phyloP scores from a whole-genome alignment of 352 stramenopile species.

The Phytophthora europaea region DNA sequence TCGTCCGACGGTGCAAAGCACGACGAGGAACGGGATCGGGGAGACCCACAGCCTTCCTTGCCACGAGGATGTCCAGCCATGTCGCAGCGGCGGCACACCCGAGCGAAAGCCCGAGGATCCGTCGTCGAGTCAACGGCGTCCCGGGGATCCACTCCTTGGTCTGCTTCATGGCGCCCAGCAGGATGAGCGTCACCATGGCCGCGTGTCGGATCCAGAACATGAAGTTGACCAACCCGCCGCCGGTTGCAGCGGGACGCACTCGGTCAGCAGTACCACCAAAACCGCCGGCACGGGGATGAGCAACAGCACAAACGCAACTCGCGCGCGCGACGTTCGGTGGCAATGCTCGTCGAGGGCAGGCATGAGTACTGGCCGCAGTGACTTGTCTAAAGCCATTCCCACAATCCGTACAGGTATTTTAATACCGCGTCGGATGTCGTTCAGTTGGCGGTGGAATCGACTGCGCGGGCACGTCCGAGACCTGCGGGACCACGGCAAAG shows the following conservation, averaged over 20 bases:
- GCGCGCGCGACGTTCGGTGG: constrained; percentile 12
- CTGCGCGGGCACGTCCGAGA: background rate
- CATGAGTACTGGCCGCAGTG: constrained; percentile 37
- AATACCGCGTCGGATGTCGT: constrained; percentile 11
- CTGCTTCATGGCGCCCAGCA: constrained; percentile 18
- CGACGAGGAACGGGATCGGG: constrained; percentile 35
- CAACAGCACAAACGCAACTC: constrained; percentile 12
- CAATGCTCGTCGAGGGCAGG: constrained; percentile 33
- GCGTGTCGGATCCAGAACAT: constrained; percentile 38
- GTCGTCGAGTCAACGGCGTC: constrained; percentile 11
- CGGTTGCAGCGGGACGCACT: background rate
- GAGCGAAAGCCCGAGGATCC: constrained; percentile 8
- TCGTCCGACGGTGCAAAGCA: constrained; percentile 26
- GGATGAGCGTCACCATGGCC: constrained; percentile 14
- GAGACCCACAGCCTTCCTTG: constrained; percentile 29
- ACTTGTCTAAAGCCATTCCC: constrained; percentile 31
- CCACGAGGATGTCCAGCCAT: constrained; percentile 21
- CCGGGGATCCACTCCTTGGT: constrained; percentile 17
- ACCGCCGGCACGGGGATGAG: constrained; percentile 15
- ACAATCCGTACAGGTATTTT: constrained; percentile 5
- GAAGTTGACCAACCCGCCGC: constrained; percentile 18
- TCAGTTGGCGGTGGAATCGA: constrained; percentile 16
- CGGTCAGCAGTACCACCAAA: constrained; percentile 1
- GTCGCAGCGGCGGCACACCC: constrained; percentile 13
- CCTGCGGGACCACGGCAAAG: background rate